Evolutionary conservation across 169 alveolate species (phyloP).

Genomic region (Toxoplasma gondii): DNA sequence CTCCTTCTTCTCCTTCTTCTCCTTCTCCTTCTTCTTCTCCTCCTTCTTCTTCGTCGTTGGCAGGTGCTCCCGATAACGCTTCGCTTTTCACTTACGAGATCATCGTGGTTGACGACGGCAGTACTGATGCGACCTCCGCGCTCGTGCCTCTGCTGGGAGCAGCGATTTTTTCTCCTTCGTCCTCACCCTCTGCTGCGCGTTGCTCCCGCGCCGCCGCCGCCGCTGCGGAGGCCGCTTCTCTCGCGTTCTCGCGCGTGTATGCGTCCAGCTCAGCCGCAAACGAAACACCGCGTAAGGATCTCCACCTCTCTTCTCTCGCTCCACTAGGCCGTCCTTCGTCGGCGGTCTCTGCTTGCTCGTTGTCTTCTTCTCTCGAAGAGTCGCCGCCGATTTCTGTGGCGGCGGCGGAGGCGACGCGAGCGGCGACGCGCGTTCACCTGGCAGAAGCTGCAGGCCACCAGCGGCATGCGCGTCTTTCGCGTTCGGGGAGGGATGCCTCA

Average conservation of each 20-base stretch:
- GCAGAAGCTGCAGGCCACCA: background rate
- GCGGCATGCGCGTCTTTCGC: background rate
- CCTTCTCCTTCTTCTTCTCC: background rate
- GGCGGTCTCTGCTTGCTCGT: background rate
- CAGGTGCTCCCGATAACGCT: background rate
- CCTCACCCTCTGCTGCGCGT: background rate
- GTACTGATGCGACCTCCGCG: conserved; percentile 81
- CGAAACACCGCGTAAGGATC: background rate
- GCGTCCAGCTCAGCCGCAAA: background rate
- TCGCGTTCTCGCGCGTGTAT: background rate
- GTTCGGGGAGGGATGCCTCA: no score
- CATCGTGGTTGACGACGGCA: conserved; percentile 87
- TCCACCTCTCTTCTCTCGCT: background rate
- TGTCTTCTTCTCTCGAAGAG: background rate
- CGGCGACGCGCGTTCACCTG: conserved; percentile 62
- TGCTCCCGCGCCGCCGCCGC: background rate
- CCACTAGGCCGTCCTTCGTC: background rate
- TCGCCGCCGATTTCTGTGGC: background rate
- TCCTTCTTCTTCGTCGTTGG: background rate
- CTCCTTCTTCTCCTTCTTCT: background rate
- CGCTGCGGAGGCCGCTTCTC: background rate
- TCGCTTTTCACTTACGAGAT: conserved; percentile 75
- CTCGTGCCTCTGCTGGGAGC: background rate
- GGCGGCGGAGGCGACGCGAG: conserved; percentile 37
- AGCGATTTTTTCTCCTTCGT: background rate